These are phyloP conservation scores for Tolypocladium ovalisporum DNA, from an alignment of 2,329 filamentous ascomycete genomes.

Conservation along the genomic window DNA sequence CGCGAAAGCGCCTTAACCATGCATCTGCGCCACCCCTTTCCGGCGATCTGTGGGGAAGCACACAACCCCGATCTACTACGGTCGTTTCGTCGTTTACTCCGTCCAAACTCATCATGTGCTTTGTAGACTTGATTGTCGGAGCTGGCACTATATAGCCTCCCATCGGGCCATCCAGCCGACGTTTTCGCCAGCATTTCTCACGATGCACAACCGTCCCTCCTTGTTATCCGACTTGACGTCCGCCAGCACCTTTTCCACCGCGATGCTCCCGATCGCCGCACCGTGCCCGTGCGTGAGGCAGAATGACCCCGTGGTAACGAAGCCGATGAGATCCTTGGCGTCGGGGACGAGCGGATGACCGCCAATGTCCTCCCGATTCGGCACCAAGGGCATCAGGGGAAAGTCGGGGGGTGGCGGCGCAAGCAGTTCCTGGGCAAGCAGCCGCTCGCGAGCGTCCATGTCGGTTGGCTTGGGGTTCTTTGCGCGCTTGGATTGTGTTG, in stretches of 20 bases:
- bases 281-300: conserved; percentile 67
- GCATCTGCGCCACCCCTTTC: background rate
- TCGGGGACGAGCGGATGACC: conserved; percentile 62
- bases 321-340: conserved; percentile 71
- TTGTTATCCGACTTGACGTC: conserved; percentile 18
- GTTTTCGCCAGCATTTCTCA: conserved; percentile 69
- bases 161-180: conserved; percentile 71
- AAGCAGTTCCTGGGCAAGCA: conserved; percentile 37
- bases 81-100: background rate
- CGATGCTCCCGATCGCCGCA: conserved; percentile 63
- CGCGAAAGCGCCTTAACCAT: background rate
- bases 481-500: background rate
- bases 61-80: background rate
- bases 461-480: conserved; percentile 12
- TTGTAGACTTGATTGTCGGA: background rate
- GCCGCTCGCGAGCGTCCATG: conserved; percentile 28
- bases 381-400: conserved; percentile 22
- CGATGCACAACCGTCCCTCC: conserved; percentile 58
- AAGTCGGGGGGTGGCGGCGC: conserved; percentile 19
- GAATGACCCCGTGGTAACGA: conserved; percentile 79
- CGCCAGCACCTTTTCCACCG: conserved; percentile 43
- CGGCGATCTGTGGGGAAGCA: background rate
- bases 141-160: conserved; percentile 45
- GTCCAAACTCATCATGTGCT: background rate
- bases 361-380: conserved; percentile 27